A percentile compares a stretch with the other conserved stretches of the same genome.
Evolutionary conservation across 2,329 filamentous ascomycete genomes (phyloP).

Genomic region (Dactylella cylindrospora): DNA sequence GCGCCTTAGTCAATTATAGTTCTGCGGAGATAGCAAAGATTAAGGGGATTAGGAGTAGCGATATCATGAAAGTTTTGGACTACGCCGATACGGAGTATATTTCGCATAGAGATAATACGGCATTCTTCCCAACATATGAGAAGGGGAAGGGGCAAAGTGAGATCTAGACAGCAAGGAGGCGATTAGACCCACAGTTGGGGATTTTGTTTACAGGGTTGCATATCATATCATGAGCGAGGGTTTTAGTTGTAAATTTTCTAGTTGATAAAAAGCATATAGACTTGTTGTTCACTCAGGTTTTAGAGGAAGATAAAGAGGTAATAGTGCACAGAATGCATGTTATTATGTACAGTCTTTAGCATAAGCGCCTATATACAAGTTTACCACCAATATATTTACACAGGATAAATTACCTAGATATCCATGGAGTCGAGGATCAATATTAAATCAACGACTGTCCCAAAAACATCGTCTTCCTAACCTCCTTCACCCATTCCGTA

Average conservation of each 20-base stretch:
- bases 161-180: neutral
- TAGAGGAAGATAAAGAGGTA: too few species aligned
- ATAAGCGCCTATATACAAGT: too few species aligned
- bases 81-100: slow-evolving; percentile 65
- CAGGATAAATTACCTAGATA: neutral
- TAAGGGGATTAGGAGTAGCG: slow-evolving; percentile 76
- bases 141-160: slow-evolving; percentile 3
- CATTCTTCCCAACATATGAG: slow-evolving; percentile 45
- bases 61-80: slow-evolving; percentile 77
- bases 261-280: too few species aligned
- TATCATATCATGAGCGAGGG: slow-evolving; percentile 8
- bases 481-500: slow-evolving; percentile 83
- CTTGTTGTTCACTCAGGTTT: too few species aligned
- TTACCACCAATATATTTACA: slow-evolving; percentile 7
- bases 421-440: too few species aligned
- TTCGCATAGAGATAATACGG: slow-evolving; percentile 48
- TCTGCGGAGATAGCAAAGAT: slow-evolving; percentile 79
- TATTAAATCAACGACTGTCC: slow-evolving; percentile 32
- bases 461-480: slow-evolving; percentile 46
- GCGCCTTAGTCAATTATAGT: slow-evolving; percentile 92
- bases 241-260: too few species aligned
- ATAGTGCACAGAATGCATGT: too few species aligned
- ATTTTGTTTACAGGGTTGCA: neutral
- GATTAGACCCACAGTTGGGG: neutral
- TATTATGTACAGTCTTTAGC: slow-evolving; percentile 29